A percentile compares a stretch with the other conserved stretches of the same genome.
Conservation (phyloP, 192 early-diverging fungal species). For the Pecoramyces ruminantium region DNA sequence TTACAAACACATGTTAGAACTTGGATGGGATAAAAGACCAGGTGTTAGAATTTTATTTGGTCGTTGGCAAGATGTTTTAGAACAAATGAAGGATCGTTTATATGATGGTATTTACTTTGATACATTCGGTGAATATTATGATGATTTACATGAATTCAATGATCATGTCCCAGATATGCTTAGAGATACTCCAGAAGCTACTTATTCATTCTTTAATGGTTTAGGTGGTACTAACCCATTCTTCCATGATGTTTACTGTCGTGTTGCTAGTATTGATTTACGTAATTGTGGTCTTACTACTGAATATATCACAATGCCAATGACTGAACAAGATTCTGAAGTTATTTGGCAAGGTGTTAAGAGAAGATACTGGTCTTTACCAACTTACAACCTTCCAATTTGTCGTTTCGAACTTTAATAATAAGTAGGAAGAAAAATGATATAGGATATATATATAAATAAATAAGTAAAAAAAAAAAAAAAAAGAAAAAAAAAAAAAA, state of each 20-base stretch:
- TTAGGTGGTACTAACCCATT: constrained; percentile 81
- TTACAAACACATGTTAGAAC: neutral
- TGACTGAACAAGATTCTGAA: constrained; percentile 61
- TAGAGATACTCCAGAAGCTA: constrained; percentile 32
- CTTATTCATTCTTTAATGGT: constrained; percentile 94
- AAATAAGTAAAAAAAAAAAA: too few relatives aligned
- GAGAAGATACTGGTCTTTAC: constrained; percentile 56
- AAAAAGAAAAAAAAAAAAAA: too few relatives aligned
- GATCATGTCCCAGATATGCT: constrained; percentile 29
- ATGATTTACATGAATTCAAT: constrained; percentile 23
- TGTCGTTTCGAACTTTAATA: constrained; percentile 23
- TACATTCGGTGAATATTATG: constrained; percentile 63
- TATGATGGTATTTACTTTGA: constrained; percentile 95
- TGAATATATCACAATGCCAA: constrained; percentile 50
- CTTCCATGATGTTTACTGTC: constrained; percentile 90
- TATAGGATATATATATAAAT: too few relatives aligned
- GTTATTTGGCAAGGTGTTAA: constrained; percentile 77
- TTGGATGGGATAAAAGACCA: constrained; percentile 33
- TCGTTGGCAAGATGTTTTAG: constrained; percentile 62
- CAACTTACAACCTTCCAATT: constrained; percentile 55
- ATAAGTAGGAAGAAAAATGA: too few relatives aligned
- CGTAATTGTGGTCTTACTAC: constrained; percentile 58
- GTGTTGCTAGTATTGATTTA: constrained; percentile 68
- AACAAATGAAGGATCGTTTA: constrained; percentile 38
- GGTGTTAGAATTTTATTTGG: constrained; percentile 74